These are phyloP conservation scores for Eleusine coracana DNA, from an alignment of 176 grass and related monocot species.

Conservation along the genomic window DNA sequence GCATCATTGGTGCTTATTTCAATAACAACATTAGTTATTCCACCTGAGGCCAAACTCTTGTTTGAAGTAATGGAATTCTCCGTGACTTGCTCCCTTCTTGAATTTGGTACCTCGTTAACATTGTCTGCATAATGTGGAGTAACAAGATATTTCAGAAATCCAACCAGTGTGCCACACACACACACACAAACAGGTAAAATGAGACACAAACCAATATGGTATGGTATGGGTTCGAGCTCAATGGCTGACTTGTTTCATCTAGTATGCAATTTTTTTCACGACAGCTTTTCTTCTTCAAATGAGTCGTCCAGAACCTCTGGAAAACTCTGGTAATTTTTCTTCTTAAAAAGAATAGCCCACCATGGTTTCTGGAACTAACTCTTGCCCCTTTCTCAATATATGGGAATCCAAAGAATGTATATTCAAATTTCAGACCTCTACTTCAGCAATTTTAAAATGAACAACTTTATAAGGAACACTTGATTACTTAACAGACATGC, in stretches of 20 bases:
- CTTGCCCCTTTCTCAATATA: background rate
- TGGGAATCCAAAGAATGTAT: background rate
- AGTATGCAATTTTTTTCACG: background rate
- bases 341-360: background rate
- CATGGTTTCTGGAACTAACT: background rate
- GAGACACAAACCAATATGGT: background rate
- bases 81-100: conserved; percentile 19
- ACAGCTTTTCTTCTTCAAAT: background rate
- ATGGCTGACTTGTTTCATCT: background rate
- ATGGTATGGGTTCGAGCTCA: background rate
- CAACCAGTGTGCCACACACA: background rate
- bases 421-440: background rate
- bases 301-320: background rate
- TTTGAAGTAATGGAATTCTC: conserved; percentile 20
- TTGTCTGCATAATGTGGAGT: conserved; percentile 34
- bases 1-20: conserved; percentile 29
- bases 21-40: conserved; percentile 33
- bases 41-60: background rate
- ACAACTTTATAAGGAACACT: background rate
- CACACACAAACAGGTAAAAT: background rate
- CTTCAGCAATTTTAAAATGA: background rate
- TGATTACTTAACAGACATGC: background rate
- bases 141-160: conserved; percentile 20
- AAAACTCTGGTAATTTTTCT: background rate
- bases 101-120: conserved; percentile 26